Conservation (phyloP, 306 rosid genomes). For the Purshia tridentata region DNA sequence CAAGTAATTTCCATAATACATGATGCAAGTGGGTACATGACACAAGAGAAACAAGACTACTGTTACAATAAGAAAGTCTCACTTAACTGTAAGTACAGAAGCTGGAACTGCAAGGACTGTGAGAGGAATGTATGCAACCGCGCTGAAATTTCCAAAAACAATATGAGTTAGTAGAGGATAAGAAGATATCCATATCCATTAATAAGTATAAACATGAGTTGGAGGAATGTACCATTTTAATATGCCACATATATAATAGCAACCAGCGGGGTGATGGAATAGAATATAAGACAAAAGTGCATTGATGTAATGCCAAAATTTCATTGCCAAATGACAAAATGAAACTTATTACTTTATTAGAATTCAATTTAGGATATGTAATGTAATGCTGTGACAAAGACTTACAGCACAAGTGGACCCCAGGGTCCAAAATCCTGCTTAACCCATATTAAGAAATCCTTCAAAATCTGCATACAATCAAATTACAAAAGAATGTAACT, state of each 20-base stretch:
- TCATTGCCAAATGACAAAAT: not conserved
- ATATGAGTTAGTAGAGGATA: not conserved
- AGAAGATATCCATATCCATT: not conserved
- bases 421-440: conserved; percentile 74
- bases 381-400: not conserved
- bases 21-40: not conserved
- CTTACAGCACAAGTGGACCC: conserved; percentile 86
- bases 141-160: conserved; percentile 33
- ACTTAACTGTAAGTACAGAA: conserved; percentile 49
- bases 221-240: not conserved
- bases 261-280: not conserved
- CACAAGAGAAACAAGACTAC: not conserved
- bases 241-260: not conserved
- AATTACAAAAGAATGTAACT: not conserved
- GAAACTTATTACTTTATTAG: too few species aligned
- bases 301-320: not conserved
- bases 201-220: not conserved
- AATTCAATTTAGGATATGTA: too few species aligned
- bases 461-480: conserved; percentile 56
- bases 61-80: not conserved
- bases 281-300: not conserved
- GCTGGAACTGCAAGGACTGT: conserved; percentile 58
- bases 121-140: conserved; percentile 59
- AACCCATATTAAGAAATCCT: conserved; percentile 78
- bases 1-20: too few species aligned